Evolutionary conservation across 495 filamentous ascomycete species (phyloP).

Genomic region (Glarea lozoyensis): DNA sequence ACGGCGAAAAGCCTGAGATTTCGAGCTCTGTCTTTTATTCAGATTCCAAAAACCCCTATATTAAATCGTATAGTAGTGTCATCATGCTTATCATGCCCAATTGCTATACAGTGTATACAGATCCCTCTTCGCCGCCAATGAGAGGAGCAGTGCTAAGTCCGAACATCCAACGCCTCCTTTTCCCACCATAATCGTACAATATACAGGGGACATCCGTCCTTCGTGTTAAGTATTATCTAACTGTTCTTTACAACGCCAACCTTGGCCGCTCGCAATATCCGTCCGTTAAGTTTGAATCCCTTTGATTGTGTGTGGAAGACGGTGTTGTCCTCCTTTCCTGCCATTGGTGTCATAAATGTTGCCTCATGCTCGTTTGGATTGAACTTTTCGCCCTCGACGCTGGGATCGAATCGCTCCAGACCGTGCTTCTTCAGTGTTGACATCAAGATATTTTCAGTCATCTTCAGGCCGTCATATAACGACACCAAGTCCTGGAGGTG

Average conservation of each 20-base stretch:
- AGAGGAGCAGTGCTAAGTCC: slow-evolving; percentile 19
- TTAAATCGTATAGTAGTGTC: too few species aligned
- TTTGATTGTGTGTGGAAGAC: slow-evolving; percentile 92
- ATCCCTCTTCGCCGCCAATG: slow-evolving; percentile 7
- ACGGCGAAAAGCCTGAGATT: too few species aligned
- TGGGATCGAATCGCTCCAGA: slow-evolving; percentile 78
- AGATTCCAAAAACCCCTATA: too few species aligned
- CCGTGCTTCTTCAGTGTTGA: slow-evolving; percentile 88
- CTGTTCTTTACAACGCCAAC: slow-evolving; percentile 76
- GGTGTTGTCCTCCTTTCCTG: slow-evolving; percentile 77
- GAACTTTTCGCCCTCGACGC: slow-evolving; percentile 59
- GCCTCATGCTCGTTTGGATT: slow-evolving; percentile 96
- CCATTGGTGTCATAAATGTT: slow-evolving; percentile 79
- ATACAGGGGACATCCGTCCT: too few species aligned
- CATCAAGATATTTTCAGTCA: slow-evolving; percentile 88
- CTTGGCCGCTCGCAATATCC: slow-evolving; percentile 85
- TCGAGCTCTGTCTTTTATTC: too few species aligned
- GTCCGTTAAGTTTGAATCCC: slow-evolving; percentile 85
- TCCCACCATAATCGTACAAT: slow-evolving; percentile 18
- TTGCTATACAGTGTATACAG: slow-evolving; percentile 10
- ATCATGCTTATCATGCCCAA: too few species aligned
- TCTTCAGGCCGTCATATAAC: slow-evolving; percentile 81
- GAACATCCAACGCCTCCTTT: slow-evolving; percentile 16
- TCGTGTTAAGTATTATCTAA: slow-evolving; percentile 28
- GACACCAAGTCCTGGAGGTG: slow-evolving; percentile 61